Evolutionary conservation across 2,329 filamentous ascomycete species (phyloP), one percentile per base, ranked within the genome.

Genomic region (Rhynchosporium graminicola): DNA sequence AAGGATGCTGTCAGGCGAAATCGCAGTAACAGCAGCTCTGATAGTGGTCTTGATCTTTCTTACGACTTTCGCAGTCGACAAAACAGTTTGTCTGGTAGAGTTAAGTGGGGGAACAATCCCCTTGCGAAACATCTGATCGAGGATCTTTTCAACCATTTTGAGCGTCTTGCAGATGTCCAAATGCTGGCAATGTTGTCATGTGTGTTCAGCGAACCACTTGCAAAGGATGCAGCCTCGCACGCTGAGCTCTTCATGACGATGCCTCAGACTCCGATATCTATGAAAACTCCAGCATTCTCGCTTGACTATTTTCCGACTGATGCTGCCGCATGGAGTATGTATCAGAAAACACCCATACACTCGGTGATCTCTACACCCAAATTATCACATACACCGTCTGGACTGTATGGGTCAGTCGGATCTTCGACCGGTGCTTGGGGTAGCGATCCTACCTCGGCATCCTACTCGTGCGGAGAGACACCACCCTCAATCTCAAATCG

Each of bases 111-210:
- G 10, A 77, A 80, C 55, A 87, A 88, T 69, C 87, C 87, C 3
- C 76, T 89, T 52, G 87, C 86, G 1, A 81, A 79, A 63, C 78
- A 80, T n/a, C 79, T 88, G 45, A 85, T 89, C 60, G 74, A 77
- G 64, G 82, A 87, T 61, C 75, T 89, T n/a, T 87, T 89, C 67
- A 76, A 80, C 31, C 80, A 89, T 70, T 90, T 84, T 70, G 87
- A 89, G 72, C 79, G 76, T 58, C 77, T 81, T 36, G 85, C 82
- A 5, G 87, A 90, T 64, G 76, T 88, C 12, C 87, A 90, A 73
- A 90, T 90, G 87, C 72, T 90, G 59, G 87, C 87, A 8, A 89
- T 89, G 85, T 78, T 90, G 33, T 87, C 87, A 1, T 89, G 87
- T 72, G 82, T 89, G 62, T 89, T 90, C 71, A 85, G 82, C 67